Evolutionary conservation across 495 filamentous ascomycete genomes (phyloP).

Genomic region (Penicillium mononematosum): DNA sequence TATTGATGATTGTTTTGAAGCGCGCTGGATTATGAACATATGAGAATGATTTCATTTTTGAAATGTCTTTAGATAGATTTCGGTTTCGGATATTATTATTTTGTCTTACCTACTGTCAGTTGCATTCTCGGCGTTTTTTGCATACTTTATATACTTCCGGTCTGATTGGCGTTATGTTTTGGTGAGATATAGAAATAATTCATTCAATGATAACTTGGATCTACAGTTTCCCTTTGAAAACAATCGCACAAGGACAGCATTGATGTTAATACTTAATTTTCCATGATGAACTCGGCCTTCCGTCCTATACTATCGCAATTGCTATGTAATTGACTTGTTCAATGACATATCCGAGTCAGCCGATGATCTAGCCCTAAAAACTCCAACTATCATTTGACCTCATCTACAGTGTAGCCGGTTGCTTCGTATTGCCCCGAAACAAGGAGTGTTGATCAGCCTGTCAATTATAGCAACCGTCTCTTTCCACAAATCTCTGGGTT

Average conservation of each 20-base stretch:
- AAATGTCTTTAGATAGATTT: neutral
- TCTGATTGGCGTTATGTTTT: slow-evolving; percentile 2
- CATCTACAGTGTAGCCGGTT: neutral
- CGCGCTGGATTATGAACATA: neutral
- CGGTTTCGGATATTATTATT: neutral
- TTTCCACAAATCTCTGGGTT: neutral
- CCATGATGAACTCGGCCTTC: slow-evolving; percentile 63
- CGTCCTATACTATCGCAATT: slow-evolving; percentile 64
- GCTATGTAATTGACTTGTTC: neutral
- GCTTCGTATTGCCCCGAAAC: neutral
- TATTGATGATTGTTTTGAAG: slow-evolving; percentile 2
- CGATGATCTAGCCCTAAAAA: neutral
- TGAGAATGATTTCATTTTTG: neutral
- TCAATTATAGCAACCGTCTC: neutral
- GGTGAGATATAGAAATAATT: slow-evolving; percentile 12
- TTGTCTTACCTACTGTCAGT: neutral
- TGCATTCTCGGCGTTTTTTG: slow-evolving; percentile 16
- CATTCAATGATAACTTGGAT: neutral
- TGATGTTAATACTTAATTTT: neutral
- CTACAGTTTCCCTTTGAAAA: neutral
- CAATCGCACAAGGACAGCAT: neutral
- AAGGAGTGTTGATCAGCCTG: too few relatives aligned
- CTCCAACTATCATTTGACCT: neutral
- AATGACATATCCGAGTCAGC: neutral
- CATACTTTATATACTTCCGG: slow-evolving; percentile 4